A percentile compares a stretch with the other conserved stretches of the same genome.
Evolutionary conservation across 352 stramenopile genomes (phyloP).

Genomic region (Phytophthora chlamydospora): DNA sequence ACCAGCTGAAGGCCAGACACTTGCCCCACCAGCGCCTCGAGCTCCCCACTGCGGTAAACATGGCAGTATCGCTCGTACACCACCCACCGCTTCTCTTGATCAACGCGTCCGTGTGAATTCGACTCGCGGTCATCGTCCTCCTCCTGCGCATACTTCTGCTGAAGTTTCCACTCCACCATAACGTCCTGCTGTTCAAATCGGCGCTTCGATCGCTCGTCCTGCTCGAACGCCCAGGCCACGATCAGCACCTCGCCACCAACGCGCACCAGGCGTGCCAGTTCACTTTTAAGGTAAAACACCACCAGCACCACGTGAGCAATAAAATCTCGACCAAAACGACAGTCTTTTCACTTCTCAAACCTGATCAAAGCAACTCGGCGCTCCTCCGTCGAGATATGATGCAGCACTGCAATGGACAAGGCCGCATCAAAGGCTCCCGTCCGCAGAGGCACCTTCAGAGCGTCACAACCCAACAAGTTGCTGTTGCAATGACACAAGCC

Average conservation of each 20-base stretch:
- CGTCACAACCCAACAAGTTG: slow-evolving; percentile 74
- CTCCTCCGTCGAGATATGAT: slow-evolving; percentile 84
- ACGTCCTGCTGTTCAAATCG: slow-evolving; percentile 81
- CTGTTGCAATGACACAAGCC: slow-evolving; percentile 25
- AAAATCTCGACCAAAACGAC: background rate
- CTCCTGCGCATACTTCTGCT: slow-evolving; percentile 71
- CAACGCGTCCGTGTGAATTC: slow-evolving; percentile 45
- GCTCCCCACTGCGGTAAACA: slow-evolving; percentile 74
- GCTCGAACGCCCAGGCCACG: slow-evolving; percentile 85
- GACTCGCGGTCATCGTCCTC: slow-evolving; percentile 9
- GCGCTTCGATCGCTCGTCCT: slow-evolving; percentile 78
- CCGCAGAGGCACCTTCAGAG: slow-evolving; percentile 67
- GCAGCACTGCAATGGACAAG: slow-evolving; percentile 83
- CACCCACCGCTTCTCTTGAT: slow-evolving; percentile 66
- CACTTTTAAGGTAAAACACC: slow-evolving; percentile 44
- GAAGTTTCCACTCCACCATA: slow-evolving; percentile 88
- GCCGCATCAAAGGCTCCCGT: slow-evolving; percentile 72
- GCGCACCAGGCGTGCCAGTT: slow-evolving; percentile 68
- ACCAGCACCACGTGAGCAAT: background rate
- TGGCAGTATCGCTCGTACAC: slow-evolving; percentile 88
- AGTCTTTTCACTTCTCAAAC: slow-evolving; percentile 21
- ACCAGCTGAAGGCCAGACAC: slow-evolving; percentile 61
- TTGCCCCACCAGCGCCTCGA: slow-evolving; percentile 67
- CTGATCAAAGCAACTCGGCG: slow-evolving; percentile 72
- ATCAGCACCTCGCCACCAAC: slow-evolving; percentile 65